Percentiles rank a stretch among this genome's conserved stretches.
These are phyloP conservation scores for Vishniacozyma victoriae DNA, from an alignment of 768 basidiomycete species.

Conservation along the genomic window DNA sequence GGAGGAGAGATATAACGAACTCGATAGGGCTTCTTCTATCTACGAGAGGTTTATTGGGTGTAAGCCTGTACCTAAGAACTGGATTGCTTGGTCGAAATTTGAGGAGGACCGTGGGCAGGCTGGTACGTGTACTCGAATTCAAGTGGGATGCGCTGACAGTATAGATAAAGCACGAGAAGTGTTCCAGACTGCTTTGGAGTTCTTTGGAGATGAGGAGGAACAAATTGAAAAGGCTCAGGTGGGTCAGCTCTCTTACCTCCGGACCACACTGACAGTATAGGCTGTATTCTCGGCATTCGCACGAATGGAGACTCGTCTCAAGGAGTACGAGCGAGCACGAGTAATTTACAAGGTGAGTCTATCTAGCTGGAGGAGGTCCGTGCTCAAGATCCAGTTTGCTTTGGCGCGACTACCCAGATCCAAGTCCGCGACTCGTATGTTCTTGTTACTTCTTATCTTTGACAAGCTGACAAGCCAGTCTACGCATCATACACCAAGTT, in stretches of 20 bases:
- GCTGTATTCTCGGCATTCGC: constrained; percentile 88
- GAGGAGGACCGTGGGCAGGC: constrained; percentile 58
- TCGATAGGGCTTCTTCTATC: constrained; percentile 82
- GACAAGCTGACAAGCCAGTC: constrained; percentile 46
- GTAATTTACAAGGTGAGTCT: constrained; percentile 91
- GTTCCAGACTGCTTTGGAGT: constrained; percentile 83
- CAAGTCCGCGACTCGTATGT: constrained; percentile 60
- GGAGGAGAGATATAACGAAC: constrained; percentile 86
- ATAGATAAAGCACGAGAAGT: constrained; percentile 72
- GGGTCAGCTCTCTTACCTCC: background rate
- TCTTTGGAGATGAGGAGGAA: constrained; percentile 75
- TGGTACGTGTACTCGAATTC: constrained; percentile 19
- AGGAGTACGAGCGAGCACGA: constrained; percentile 92
- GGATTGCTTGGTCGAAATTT: constrained; percentile 64
- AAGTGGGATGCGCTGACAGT: background rate
- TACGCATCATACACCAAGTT: constrained; percentile 95
- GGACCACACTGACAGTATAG: too few species aligned
- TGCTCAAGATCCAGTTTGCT: constrained; percentile 64
- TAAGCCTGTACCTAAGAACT: constrained; percentile 59
- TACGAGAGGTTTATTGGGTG: constrained; percentile 63
- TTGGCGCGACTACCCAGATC: constrained; percentile 83
- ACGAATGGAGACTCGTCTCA: constrained; percentile 92
- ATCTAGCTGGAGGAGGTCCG: background rate
- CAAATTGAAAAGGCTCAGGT: constrained; percentile 78
- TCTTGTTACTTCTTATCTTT: background rate